Base-by-base conservation (phyloP, 306 rosid genomes). In the Parietaria judaica region DNA sequence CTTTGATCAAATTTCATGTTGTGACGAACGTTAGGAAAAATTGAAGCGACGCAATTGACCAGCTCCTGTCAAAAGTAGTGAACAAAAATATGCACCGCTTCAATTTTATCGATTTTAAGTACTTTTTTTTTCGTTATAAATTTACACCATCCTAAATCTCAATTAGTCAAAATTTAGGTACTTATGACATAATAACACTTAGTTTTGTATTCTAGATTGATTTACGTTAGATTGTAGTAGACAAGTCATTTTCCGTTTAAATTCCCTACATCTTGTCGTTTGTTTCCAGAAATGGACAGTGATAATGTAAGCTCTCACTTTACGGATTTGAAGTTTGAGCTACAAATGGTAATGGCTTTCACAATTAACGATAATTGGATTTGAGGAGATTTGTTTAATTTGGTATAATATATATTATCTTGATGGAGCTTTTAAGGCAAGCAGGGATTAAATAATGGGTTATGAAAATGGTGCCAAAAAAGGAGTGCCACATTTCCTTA, bases 391-490 rank as follows among this genome's bases (percentile, higher is more conserved):
- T 50, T 51, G 49, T 66, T 41, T 44, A 46, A 45, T 66, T 47
- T 67, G 11, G 37, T 69, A 68, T 56, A 46, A 49, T 71, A 34
- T 16, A 68, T 56, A 46, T 54, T 71, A 34, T 16, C 35, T 49
- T 23, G 31, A 63, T 60, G 74, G 76, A 65, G 74, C 79, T 79
- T 86, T 61, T 57, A 84, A 84, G 86, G 78, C 72, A 83, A 81
- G 84, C 50, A 2, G 64, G 69, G 71, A 34, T 66, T 72, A 63
- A 66, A 59, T 41, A 59, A 71, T 58, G 61, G 60, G 53, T 61
- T 14, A 70, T 65, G 11, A 70, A 68, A 65, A 56, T 71, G 64
- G 66, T 38, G 55, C 51, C 66, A 46, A 77, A 35, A 35, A 23
- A 55, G 10, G 3, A 12, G 39, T 60, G 74, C 66, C 73, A 66